Evolutionary conservation across 371 early-diverging fungal genomes (phyloP), one percentile per base, ranked within the genome.

Genomic region (Nematocida ironsii): DNA sequence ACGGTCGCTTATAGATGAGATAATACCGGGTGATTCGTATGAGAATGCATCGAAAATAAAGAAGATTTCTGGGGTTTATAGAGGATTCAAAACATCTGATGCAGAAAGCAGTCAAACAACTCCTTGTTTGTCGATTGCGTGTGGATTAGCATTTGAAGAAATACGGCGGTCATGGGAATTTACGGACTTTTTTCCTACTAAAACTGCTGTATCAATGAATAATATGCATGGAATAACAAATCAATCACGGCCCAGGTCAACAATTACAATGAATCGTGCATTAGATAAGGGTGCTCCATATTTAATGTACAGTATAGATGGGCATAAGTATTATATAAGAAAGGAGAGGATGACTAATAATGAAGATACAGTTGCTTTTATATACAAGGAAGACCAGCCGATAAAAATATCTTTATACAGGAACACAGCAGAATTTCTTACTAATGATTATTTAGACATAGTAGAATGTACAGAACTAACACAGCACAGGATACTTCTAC

Each of bases 231-330:
- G 20, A 9, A 62, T 5, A 18, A 61, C 16, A n/a, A 55, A 33
- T 39, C 0, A 18, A 11, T 20, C 9, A 11, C 9, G 27, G 61
- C 33, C 40, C n/a, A 18, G 16, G 0, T 16, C 47, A 5, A 48
- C 20, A 20, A 50, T 68, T 25, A 23, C 27, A 2, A 23, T 78
- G 33, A 78, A 78, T 33, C 39, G 48, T 25, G 13, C 55, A 2
- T 60, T 67, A 33, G 61, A 33, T 2, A 68, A 78, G 44, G 80
- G 70, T 9, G 16, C 67, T 4, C 80, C 80, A 0, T 68, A 67
- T 54, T 5, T 78, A 9, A 69, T 78, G 60, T 78, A 78, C 68
- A 57, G 40, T 42, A 2, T 20, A 9, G 67, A 78, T 56, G 80
- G 80, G 13, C 62, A 40, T 13, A 57, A 69, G 44, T 78, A 78